These are phyloP conservation scores for Colletotrichum paranaense DNA, from an alignment of 2,329 filamentous ascomycete genomes.

Conservation along the genomic window DNA sequence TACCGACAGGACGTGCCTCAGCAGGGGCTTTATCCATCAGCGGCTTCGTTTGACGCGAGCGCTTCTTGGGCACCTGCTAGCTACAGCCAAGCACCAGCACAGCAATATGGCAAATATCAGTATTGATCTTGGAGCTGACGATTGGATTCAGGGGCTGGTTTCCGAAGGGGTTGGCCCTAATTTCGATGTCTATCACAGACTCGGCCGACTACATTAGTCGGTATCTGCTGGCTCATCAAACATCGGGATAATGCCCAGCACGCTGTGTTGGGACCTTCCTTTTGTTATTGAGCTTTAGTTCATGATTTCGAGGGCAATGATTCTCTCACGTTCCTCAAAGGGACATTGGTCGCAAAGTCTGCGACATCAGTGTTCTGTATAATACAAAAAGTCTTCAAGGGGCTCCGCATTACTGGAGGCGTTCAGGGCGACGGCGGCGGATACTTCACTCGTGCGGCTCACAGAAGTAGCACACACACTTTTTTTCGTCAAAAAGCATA, in stretches of 20 bases:
- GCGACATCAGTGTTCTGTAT: conserved; percentile 23
- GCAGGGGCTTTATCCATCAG: conserved; percentile 3
- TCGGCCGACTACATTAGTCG: not conserved
- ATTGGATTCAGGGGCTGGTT: conserved; percentile 22
- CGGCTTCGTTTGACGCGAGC: conserved; percentile 29
- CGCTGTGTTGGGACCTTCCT: not conserved
- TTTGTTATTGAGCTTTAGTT: not conserved
- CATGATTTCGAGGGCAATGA: not conserved
- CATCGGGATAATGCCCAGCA: not conserved
- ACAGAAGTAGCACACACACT: not conserved
- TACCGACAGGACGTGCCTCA: conserved; percentile 40
- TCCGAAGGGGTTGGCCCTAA: conserved; percentile 29
- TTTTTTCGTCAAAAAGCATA: not conserved
- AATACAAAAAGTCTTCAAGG: conserved; percentile 23
- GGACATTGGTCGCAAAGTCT: not conserved
- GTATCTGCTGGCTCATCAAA: not conserved
- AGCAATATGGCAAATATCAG: conserved; percentile 51
- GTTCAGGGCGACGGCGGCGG: conserved; percentile 20
- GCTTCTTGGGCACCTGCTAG: conserved; percentile 45
- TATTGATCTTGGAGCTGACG: conserved; percentile 40
- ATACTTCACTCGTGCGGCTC: conserved; percentile 3
- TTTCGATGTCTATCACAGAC: not conserved
- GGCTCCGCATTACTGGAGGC: conserved; percentile 24
- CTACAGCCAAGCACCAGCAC: conserved; percentile 46
- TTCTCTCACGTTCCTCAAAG: not conserved